Base-by-base conservation (phyloP, 768 basidiomycete species). In the Leccinum arenicola region DNA sequence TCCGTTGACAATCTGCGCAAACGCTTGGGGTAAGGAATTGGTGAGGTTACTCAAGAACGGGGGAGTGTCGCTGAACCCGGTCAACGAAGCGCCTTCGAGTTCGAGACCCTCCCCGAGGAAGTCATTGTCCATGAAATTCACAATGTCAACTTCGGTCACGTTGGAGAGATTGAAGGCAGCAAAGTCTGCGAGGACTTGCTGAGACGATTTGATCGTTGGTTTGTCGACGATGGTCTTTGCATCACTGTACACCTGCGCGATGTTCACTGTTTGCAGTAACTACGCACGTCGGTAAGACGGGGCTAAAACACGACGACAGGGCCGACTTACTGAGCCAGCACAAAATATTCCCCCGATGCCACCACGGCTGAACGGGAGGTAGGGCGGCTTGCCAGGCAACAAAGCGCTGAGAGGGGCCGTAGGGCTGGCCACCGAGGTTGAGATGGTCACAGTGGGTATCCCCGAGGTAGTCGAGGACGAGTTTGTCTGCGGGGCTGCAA, bases 151-250 rank as follows among this genome's bases (percentile, higher is more conserved):
- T 60, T 87, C 84, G 0, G 90, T 92, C 25, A 81, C 73, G 45
- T 67, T 75, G 0, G 76, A 65, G 38, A 70, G 36, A 57, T 71
- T 61, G 72, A 74, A 66, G 48, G 73, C 73, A 6, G 73, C 69
- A 65, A 93, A 97, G 62, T 88, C 89, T 1, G 81, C 72, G 51
- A 95, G 76, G 14, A 94, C 92, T 54, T 79, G 76, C 64, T 85
- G 83, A 1, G 87, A 68, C 0, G 80, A 72, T 64, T 86, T 84
- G 67, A 77, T 80, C 1, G 94, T 96, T 3, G 94, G 94, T 79
- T 95, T 78, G 78, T 96, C 95, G 8, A 90, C 89, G 70, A 96
- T 87, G 0, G 91, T 95, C 75, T 97, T 96, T 50, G 87, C 85
- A 72, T 97, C 95, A 0, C 80, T 70, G 68, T 81, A 97, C 27